Percentiles rank a stretch among this genome's conserved stretches.
These are phyloP conservation scores for Kluyveromyces siamensis DNA, from an alignment of 805 yeast genomes.

Conservation along the genomic window DNA sequence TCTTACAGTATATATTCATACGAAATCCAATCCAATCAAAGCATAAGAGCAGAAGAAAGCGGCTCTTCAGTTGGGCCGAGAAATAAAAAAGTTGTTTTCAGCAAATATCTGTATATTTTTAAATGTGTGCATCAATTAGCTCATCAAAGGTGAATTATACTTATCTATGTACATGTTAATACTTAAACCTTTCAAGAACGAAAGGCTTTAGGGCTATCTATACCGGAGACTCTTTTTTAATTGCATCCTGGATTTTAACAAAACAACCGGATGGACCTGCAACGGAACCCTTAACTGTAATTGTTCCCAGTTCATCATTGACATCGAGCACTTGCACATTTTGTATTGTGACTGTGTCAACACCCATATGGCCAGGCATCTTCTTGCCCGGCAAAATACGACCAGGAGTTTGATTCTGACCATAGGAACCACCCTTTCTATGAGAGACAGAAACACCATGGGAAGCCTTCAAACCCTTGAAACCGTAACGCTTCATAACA, in stretches of 20 bases:
- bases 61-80: not conserved
- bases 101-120: not conserved
- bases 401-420: conserved; percentile 93
- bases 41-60: not conserved
- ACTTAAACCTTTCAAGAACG: not conserved
- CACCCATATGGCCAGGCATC: conserved; percentile 98
- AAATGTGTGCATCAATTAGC: not conserved
- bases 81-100: not conserved
- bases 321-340: conserved; percentile 71
- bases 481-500: conserved; percentile 93
- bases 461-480: conserved; percentile 80
- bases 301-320: conserved; percentile 71
- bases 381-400: conserved; percentile 93
- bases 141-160: not conserved
- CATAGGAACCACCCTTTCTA: conserved; percentile 95
- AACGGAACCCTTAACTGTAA: conserved; percentile 80
- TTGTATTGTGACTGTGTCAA: conserved; percentile 58
- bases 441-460: conserved; percentile 94
- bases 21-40: too few species aligned
- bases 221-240: conserved; percentile 32
- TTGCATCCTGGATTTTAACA: conserved; percentile 73
- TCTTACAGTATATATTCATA: not conserved
- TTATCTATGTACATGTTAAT: not conserved
- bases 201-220: not conserved
- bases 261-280: conserved; percentile 79